Evolutionary conservation across 2,329 filamentous ascomycete species (phyloP), one percentile per base, ranked within the genome.

Genomic region (Didymella glomerata): DNA sequence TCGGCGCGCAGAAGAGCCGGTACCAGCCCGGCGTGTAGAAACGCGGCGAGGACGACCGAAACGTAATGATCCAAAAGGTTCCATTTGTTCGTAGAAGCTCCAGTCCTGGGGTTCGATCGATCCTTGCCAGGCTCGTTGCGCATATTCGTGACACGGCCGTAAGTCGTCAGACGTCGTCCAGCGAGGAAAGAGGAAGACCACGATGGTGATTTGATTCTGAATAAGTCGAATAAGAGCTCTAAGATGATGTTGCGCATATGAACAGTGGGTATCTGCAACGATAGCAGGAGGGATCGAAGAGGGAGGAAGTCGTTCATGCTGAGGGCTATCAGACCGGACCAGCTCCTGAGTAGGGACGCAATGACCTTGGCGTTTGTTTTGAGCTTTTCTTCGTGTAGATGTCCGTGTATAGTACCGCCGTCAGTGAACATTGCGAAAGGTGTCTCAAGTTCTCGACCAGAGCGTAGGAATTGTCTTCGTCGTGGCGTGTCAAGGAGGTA

Each of bases 151-250:
- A 98, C 93, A 68, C 96, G 86, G n/a, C 93, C 94, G 75, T 99
- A 99, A 0, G 95, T 99, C 0, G 96, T 99, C 46, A 99, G 82
- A 60, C 96, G 85, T 65, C 95, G 87, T 8, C 95, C 96, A 34
- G 96, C 95, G 46, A 99, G 85, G 75, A 97, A 99, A 0, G 94
- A 96, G 0, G 92, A 93, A 8, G 95, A 96, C 95, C 95, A 99
- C 9, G 93, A 89, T 42, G 95, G 88, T 58, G 93, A 90, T 68
- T 98, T 98, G 72, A 99, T 97, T 34, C 94, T 88, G 50, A 99
- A 79, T 20, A 89, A 84, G 68, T 89, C 87, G 68, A 96, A 97
- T 18, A 99, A 79, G 13, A 99, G 81, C 74, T 99, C 95, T 61
- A 99, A 84, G 18, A 97, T 88, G 0, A 93, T 89, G 71, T 96